phyloP scores from a whole-genome alignment of 23 red algal species.

The Gracilaria vermiculophylla region DNA sequence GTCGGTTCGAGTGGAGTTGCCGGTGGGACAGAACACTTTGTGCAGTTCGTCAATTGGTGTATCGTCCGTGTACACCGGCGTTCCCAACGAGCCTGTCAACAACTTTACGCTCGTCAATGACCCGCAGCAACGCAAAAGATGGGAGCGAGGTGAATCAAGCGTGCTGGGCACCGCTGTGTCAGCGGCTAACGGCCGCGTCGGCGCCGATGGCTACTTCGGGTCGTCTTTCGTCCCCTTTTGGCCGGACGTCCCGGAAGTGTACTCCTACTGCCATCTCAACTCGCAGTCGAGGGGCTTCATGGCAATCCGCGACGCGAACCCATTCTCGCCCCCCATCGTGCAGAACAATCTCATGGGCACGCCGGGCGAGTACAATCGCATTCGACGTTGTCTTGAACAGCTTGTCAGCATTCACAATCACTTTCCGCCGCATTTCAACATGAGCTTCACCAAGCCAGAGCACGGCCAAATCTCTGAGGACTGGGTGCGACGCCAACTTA shows the following conservation, averaged over 20 bases:
- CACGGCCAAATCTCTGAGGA: conserved; percentile 1
- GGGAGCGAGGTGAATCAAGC: conserved; percentile 23
- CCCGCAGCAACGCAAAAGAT: not conserved
- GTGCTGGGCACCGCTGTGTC: conserved; percentile 30
- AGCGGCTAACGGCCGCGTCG: not conserved
- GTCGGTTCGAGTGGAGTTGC: conserved; percentile 4
- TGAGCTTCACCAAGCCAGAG: conserved; percentile 2
- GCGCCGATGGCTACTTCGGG: not conserved
- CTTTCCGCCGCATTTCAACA: conserved; percentile 11
- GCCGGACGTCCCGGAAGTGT: conserved; percentile 19
- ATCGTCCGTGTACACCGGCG: not conserved
- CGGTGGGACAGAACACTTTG: conserved; percentile 19
- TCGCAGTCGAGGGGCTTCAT: not conserved
- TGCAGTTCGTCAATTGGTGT: not conserved
- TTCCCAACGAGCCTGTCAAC: conserved; percentile 24
- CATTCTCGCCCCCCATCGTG: not conserved
- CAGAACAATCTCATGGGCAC: conserved; percentile 7
- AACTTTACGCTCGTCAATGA: conserved; percentile 25
- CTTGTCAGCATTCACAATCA: conserved; percentile 1
- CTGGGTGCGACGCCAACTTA: not conserved
- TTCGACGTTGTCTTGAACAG: not conserved
- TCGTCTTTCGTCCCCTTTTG: not conserved
- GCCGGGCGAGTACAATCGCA: not conserved
- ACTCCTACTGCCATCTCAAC: conserved; percentile 20
- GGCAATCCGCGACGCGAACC: not conserved